phyloP scores from a whole-genome alignment of 1,284 basidiomycete species.

The Leccinum subrobustum region DNA sequence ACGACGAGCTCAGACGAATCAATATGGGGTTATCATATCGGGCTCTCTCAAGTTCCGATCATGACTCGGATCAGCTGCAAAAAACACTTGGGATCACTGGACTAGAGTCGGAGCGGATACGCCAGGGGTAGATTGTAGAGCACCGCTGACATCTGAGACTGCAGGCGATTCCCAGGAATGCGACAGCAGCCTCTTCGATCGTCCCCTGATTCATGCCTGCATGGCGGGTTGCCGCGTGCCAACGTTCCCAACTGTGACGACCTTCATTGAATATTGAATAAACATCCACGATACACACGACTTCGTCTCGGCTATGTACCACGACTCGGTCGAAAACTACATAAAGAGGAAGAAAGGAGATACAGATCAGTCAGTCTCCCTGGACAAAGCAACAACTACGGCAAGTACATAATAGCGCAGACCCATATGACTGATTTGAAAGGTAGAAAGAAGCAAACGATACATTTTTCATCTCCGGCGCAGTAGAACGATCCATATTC shows the following conservation, averaged over 20 bases:
- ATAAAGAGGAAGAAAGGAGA: not conserved
- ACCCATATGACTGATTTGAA: not conserved
- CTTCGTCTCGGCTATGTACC: not conserved
- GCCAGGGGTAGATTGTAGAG: not conserved
- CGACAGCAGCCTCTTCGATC: not conserved
- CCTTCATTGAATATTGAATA: not conserved
- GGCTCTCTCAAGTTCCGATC: not conserved
- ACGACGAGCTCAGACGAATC: not conserved
- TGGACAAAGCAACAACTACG: not conserved
- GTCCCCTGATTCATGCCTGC: not conserved
- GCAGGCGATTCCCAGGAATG: not conserved
- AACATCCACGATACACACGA: not conserved
- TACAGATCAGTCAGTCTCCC: too few species aligned
- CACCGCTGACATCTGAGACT: not conserved
- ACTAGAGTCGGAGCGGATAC: not conserved
- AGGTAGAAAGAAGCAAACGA: not conserved
- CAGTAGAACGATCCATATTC: not conserved
- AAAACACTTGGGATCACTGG: not conserved
- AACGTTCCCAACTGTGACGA: not conserved
- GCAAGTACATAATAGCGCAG: not conserved
- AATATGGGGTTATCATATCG: not conserved
- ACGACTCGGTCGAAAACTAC: not conserved
- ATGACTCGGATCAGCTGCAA: not conserved
- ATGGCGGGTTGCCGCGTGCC: not conserved
- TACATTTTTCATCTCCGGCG: not conserved